phyloP scores from a whole-genome alignment of 768 basidiomycete genomes.

The Termitomyces sp. region DNA sequence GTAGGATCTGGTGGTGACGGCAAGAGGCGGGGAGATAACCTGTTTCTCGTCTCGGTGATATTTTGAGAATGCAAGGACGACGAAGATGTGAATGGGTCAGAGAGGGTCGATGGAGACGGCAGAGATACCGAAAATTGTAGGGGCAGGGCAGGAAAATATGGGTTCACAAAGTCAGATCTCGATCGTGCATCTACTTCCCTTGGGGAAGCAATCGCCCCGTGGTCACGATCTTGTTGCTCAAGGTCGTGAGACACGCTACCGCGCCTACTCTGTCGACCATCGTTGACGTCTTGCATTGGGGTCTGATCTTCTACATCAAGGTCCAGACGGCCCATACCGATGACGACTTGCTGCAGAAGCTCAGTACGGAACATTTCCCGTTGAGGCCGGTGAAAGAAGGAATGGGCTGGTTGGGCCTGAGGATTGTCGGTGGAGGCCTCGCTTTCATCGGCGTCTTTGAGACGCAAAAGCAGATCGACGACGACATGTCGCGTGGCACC shows the following conservation, averaged over 20 bases:
- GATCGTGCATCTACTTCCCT: not conserved
- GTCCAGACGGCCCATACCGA: constrained; percentile 80
- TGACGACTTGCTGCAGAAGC: constrained; percentile 79
- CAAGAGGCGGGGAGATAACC: not conserved
- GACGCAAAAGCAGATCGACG: constrained; percentile 69
- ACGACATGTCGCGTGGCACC: constrained; percentile 70
- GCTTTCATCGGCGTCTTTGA: constrained; percentile 54
- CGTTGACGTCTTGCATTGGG: not conserved
- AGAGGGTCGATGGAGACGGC: constrained; percentile 13
- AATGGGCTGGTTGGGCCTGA: constrained; percentile 23
- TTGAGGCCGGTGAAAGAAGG: constrained; percentile 48
- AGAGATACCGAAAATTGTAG: not conserved
- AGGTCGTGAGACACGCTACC: not conserved
- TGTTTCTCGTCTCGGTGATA: not conserved
- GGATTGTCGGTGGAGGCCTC: constrained; percentile 29
- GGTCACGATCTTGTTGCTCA: not conserved
- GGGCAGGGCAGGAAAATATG: constrained; percentile 49
- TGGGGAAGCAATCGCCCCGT: not conserved
- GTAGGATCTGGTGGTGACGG: constrained; percentile 6
- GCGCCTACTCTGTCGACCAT: not conserved
- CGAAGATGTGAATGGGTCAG: constrained; percentile 21
- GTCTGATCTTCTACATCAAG: constrained; percentile 25
- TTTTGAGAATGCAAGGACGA: constrained; percentile 4
- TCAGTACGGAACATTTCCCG: constrained; percentile 72
- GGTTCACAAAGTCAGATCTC: constrained; percentile 31